Conservation (phyloP, 2,329 filamentous ascomycete species). For the Purpureocillium takamizusanense region DNA sequence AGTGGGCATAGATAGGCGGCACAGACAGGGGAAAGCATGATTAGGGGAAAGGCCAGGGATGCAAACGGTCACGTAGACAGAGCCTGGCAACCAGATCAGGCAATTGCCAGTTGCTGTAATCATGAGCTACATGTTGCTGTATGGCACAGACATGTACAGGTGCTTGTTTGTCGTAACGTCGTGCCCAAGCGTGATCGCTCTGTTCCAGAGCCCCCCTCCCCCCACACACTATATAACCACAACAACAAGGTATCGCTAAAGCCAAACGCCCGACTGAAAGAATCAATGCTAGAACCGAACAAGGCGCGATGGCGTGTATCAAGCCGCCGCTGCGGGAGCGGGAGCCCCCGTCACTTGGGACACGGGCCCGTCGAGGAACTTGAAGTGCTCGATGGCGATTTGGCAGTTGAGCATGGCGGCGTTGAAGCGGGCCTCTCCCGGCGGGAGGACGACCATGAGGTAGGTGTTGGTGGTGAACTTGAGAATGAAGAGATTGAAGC, state of each 20-base stretch:
- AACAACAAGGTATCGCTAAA: background rate
- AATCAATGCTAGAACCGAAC: background rate
- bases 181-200: background rate
- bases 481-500: conserved; percentile 89
- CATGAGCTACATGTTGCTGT: no score
- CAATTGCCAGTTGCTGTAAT: background rate
- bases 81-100: background rate
- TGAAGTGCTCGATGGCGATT: conserved; percentile 76
- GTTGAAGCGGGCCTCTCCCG: conserved; percentile 86
- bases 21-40: background rate
- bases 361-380: conserved; percentile 47
- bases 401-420: conserved; percentile 83
- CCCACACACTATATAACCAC: no score
- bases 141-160: background rate
- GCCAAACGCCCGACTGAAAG: no score
- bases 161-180: background rate
- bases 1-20: conserved; percentile 32
- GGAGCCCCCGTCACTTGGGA: conserved; percentile 15
- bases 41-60: no score
- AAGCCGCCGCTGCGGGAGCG: conserved; percentile 7
- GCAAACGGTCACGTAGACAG: no score
- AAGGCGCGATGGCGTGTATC: conserved; percentile 3
- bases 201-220: conserved; percentile 1
- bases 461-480: conserved; percentile 98
- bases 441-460: conserved; percentile 82